These are phyloP conservation scores for Puccinia hordei DNA, from an alignment of 1,284 basidiomycete genomes.

Conservation along the genomic window DNA sequence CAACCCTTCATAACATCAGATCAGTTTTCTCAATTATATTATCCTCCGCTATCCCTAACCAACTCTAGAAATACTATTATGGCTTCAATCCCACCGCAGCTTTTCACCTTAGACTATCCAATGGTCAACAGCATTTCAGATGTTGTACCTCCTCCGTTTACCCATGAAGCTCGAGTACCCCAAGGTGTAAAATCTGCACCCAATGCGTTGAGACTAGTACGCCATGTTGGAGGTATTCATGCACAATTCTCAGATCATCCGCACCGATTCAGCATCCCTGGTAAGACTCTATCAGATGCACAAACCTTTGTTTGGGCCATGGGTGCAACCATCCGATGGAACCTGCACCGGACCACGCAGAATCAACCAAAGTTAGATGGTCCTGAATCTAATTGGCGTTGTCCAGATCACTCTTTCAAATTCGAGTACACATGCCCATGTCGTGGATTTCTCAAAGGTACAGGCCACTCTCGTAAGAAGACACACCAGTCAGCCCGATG, in stretches of 20 bases:
- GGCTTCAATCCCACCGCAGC: too few relatives aligned
- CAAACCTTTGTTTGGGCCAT: neutral
- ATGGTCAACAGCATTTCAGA: too few relatives aligned
- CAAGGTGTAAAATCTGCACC: neutral
- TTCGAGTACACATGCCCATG: slow-evolving; percentile 4
- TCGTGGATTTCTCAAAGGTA: neutral
- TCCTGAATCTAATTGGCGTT: neutral
- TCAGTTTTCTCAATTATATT: too few relatives aligned
- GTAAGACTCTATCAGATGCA: neutral
- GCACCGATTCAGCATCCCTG: neutral
- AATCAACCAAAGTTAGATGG: neutral
- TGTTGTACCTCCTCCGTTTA: neutral
- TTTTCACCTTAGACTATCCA: too few relatives aligned
- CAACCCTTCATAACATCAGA: too few relatives aligned
- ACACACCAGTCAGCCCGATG: neutral
- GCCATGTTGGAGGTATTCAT: neutral
- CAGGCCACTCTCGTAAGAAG: neutral
- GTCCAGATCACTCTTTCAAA: neutral
- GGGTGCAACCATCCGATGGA: neutral
- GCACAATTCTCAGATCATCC: neutral
- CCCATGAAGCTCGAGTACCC: neutral
- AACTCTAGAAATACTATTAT: too few relatives aligned
- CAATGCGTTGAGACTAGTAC: neutral
- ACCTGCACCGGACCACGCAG: neutral
- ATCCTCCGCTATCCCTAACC: too few relatives aligned